Evolutionary conservation across 2,329 filamentous ascomycete genomes (phyloP), one percentile per base, ranked within the genome.

Genomic region (Fusarium paranaense): DNA sequence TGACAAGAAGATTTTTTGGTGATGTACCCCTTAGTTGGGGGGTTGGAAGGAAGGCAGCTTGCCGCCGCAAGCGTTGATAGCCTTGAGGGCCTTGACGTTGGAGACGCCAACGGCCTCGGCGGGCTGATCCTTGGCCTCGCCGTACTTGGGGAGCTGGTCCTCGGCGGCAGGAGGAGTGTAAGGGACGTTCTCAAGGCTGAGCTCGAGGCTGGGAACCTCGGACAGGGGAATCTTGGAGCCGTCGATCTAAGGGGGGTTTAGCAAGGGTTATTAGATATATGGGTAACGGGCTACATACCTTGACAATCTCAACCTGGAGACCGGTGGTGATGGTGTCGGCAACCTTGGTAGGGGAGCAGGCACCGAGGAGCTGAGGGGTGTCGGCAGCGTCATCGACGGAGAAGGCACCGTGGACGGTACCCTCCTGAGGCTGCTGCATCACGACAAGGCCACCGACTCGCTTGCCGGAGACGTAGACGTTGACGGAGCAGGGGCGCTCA

Each of bases 341-440:
- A 45, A 78, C 72, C 47, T 78, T 74, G 22, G 78, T 71, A 2
- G 72, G 68, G 45, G 69, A 64, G 27, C 64, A 69, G 40, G 66
- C 42, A n/a, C 70, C 50, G 78, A 77, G 37, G 91, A 91, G 1
- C 90, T 91, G 4, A 35, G 72, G 72, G 13, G 86, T 75, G 78
- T 93, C 91, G 81, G 95, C 93, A 11, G 93, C 93, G 75, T 92
- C 90, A 69, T 85, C 83, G 59, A 87, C 82, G 57, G 86, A 82
- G 40, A 83, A 78, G 27, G 76, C 78, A 30, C 81, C 82, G 66
- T 82, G 71, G 7, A 81, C 56, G 32, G 70, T 79, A 57, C 82
- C 83, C 14, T 64, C 69, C 2, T 74, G 67, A 25, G 82, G 83
- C 71, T 82, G 81, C 66, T 74, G 76, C 81, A 85, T 82, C 57